Evolutionary conservation across 2,329 filamentous ascomycete genomes (phyloP), one percentile per base, ranked within the genome.

Genomic region (Pestalotiopsis sp.): DNA sequence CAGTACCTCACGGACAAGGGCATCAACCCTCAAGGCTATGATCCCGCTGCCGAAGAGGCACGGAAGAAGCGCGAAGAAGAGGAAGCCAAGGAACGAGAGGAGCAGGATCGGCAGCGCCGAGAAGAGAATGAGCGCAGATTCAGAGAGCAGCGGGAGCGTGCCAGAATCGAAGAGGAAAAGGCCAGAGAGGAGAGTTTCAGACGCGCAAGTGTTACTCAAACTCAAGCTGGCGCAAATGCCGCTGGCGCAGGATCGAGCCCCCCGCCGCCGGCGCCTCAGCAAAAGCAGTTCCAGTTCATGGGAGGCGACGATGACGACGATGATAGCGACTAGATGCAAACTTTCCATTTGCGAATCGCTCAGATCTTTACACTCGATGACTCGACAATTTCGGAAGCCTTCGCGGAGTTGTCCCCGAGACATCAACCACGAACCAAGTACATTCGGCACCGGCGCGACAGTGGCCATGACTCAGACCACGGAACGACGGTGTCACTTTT

Each of bases 1-100:
- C 90, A 94, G 74, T 80, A 84, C 27, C 84, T 93, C 70, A 72
- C 86, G 4, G 90, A 92, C 73, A 81, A 84, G 66, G 91, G 90
- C 7, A 85, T 88, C 72, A 88, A 92, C 76, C 89, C 89, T 9
- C 85, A 82, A 66, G 85, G 83, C 45, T 88, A 87, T 75, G 89
- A 91, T 72, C 89, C 89, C 1, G 84, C 80, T 9, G 84, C 81
- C 31, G 87, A 88, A 70, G 84, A 86, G 73, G 84, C 84, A 70
- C 83, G 83, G n/a, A 71, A 72, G 72, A 83, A 84, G 76, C 80
- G 80, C 57, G 82, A 82, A 66, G 85, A 86, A 68, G 86, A 87
- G 61, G 86, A 87, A 69, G 84, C 85, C 73, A 73, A 78, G 11
- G 84, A 85, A 68, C 77, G 82, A 23, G 84, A 85, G 64, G 84